These are phyloP conservation scores for Narthecium ossifragum DNA, from an alignment of 106 monocot genomes.

Conservation along the genomic window DNA sequence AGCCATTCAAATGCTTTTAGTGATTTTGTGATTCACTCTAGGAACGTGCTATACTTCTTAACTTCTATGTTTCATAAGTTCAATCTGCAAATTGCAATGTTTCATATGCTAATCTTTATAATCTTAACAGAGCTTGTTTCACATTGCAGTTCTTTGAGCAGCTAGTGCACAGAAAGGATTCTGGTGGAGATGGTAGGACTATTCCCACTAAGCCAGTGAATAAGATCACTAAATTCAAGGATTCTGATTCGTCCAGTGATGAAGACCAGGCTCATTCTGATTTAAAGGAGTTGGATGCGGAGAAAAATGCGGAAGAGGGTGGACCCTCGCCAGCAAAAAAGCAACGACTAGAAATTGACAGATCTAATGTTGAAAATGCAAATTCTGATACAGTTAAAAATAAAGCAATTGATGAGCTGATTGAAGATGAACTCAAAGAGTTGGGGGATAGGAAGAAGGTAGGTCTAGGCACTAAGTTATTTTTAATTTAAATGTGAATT, in stretches of 20 bases:
- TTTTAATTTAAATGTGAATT: not conserved
- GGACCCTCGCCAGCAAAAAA: slow-evolving; percentile 38
- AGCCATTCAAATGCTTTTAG: not conserved
- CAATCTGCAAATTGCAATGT: too few species aligned
- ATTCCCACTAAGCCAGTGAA: slow-evolving; percentile 44
- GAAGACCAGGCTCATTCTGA: too few species aligned
- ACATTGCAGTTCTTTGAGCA: slow-evolving; percentile 77
- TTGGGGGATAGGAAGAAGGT: slow-evolving; percentile 88
- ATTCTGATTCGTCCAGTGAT: slow-evolving; percentile 68
- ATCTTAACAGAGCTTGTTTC: too few species aligned
- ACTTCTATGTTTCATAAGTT: not conserved
- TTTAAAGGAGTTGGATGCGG: slow-evolving; percentile 18
- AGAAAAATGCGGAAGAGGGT: slow-evolving; percentile 19
- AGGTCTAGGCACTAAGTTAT: slow-evolving; percentile 2
- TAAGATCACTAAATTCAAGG: slow-evolving; percentile 55
- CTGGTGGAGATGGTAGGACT: slow-evolving; percentile 9
- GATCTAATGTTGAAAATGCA: slow-evolving; percentile 9
- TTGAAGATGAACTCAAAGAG: slow-evolving; percentile 83
- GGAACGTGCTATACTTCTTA: not conserved
- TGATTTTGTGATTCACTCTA: not conserved
- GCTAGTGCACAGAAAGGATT: slow-evolving; percentile 39
- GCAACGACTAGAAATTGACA: slow-evolving; percentile 18
- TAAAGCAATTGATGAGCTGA: slow-evolving; percentile 78
- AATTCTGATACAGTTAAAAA: slow-evolving; percentile 20
- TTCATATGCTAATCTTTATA: too few species aligned